Percentiles rank a stretch among this genome's conserved stretches.
phyloP scores from a whole-genome alignment of 2,329 filamentous ascomycete species.

The Incumbomyces lentus region DNA sequence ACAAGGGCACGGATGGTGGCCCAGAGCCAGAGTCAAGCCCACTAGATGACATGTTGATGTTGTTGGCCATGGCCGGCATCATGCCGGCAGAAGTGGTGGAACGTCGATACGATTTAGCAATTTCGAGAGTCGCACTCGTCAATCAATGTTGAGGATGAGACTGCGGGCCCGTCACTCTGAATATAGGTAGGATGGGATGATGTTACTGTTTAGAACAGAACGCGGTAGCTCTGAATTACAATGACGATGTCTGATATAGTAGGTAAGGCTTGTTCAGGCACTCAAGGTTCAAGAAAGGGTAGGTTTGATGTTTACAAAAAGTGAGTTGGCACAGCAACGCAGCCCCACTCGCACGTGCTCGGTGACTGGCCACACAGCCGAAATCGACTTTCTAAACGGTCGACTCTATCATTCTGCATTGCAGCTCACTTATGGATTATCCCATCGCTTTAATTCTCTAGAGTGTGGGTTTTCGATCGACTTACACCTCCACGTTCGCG shows the following conservation, averaged over 20 bases:
- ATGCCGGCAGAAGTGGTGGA: background rate
- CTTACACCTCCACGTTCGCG: too few species aligned
- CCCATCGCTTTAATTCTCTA: too few species aligned
- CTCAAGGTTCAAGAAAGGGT: background rate
- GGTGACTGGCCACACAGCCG: too few species aligned
- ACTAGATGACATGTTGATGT: too few species aligned
- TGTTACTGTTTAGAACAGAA: background rate
- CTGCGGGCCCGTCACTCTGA: background rate
- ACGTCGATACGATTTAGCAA: background rate
- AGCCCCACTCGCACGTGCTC: too few species aligned
- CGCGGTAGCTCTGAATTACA: background rate
- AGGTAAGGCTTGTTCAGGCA: background rate
- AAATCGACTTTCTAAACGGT: too few species aligned
- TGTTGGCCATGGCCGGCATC: slow-evolving; percentile 4
- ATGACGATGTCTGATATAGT: background rate
- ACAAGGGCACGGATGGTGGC: slow-evolving; percentile 15
- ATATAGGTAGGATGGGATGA: background rate
- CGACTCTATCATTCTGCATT: too few species aligned
- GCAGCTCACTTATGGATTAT: too few species aligned
- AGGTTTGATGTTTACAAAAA: background rate
- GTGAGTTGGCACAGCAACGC: background rate
- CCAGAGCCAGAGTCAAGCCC: too few species aligned
- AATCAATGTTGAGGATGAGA: background rate
- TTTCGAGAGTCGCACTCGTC: background rate
- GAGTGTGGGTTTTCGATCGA: too few species aligned